phyloP scores from a whole-genome alignment of 2,329 filamentous ascomycete species.

The Alternaria sp. region DNA sequence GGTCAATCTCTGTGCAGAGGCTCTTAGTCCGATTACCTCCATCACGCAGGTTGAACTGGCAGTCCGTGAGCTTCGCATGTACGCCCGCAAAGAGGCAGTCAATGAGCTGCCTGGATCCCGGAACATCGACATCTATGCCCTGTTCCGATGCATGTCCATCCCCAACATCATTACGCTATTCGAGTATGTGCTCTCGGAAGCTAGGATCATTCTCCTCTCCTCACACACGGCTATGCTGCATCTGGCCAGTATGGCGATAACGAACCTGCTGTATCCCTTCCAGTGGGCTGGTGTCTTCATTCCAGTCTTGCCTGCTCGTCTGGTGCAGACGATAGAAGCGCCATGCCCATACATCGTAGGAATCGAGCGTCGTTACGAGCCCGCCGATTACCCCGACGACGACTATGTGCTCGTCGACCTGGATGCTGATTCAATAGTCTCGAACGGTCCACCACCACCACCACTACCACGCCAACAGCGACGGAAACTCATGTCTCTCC shows the following conservation, averaged over 20 bases:
- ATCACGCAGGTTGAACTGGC: constrained; percentile 95
- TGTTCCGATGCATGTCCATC: constrained; percentile 88
- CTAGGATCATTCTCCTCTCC: constrained; percentile 93
- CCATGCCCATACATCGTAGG: constrained; percentile 97
- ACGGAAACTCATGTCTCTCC: constrained; percentile 83
- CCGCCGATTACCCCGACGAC: constrained; percentile 85
- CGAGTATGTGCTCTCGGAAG: constrained; percentile 91
- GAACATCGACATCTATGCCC: constrained; percentile 88
- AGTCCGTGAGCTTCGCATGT: constrained; percentile 86
- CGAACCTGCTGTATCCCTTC: constrained; percentile 84
- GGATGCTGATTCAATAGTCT: constrained; percentile 88
- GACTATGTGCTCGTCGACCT: constrained; percentile 95
- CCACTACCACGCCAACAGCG: constrained; percentile 86
- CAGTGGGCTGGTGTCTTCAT: constrained; percentile 96
- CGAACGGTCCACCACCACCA: constrained; percentile 75
- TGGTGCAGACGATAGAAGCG: constrained; percentile 89
- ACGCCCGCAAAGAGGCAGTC: constrained; percentile 87
- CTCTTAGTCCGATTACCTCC: constrained; percentile 87
- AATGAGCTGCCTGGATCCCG: constrained; percentile 94
- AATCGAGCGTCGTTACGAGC: constrained; percentile 89
- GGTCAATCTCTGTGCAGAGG: constrained; percentile 94
- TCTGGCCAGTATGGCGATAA: constrained; percentile 85
- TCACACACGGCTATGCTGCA: constrained; percentile 97
- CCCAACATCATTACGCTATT: constrained; percentile 92
- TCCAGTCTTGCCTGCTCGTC: constrained; percentile 82